These are phyloP conservation scores for Fusarium nodosum DNA, from an alignment of 2,329 filamentous ascomycete genomes.

Conservation along the genomic window DNA sequence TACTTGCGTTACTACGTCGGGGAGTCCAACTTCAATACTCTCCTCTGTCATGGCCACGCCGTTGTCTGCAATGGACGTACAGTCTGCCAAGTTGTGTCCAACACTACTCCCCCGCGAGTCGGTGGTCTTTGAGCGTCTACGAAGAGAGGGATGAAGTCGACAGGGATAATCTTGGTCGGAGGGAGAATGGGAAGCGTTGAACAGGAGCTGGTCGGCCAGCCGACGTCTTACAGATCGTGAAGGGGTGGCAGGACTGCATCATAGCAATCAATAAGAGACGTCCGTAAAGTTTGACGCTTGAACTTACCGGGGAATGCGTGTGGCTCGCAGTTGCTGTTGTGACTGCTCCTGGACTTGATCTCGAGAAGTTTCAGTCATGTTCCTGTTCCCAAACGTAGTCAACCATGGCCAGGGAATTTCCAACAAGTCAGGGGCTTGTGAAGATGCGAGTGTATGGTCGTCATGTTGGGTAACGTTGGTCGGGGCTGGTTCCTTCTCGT, in stretches of 20 bases:
- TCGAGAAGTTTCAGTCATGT: background rate
- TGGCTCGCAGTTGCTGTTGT: slow-evolving; percentile 16
- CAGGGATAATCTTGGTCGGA: slow-evolving; percentile 9
- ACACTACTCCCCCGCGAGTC: background rate
- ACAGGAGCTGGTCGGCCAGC: slow-evolving; percentile 13
- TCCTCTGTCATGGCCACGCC: slow-evolving; percentile 71
- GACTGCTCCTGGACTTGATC: background rate
- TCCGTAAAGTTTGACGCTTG: background rate
- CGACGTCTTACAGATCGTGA: slow-evolving; percentile 22
- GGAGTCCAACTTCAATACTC: slow-evolving; percentile 62
- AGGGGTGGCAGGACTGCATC: slow-evolving; percentile 21
- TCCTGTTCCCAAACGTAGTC: slow-evolving; percentile 6
- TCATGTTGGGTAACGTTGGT: background rate
- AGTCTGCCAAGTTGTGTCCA: slow-evolving; percentile 11
- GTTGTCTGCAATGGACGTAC: slow-evolving; percentile 56
- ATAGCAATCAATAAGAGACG: slow-evolving; percentile 13
- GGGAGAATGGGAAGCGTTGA: slow-evolving; percentile 5
- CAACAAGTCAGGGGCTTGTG: background rate
- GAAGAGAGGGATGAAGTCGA: slow-evolving; percentile 1
- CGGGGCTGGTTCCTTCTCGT: background rate
- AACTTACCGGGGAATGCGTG: slow-evolving; percentile 28
- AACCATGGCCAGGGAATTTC: slow-evolving; percentile 31
- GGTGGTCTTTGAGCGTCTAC: background rate
- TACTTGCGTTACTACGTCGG: slow-evolving; percentile 59
- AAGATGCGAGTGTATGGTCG: background rate